Evolutionary conservation across 805 yeast species (phyloP).

Genomic region (Saccharomycopsis sp.): DNA sequence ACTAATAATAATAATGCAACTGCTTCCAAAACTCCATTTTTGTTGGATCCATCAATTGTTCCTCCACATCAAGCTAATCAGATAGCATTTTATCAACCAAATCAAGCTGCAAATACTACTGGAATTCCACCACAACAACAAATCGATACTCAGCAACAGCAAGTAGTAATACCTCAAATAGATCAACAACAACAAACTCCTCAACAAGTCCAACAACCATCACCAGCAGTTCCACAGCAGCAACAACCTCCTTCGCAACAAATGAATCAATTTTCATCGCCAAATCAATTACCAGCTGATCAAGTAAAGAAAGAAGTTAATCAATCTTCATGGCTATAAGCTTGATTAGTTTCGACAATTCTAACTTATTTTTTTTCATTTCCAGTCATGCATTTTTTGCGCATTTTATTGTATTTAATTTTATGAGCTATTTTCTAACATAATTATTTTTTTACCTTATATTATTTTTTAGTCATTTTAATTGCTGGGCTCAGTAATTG

Average conservation of each 20-base stretch:
- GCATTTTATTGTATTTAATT: too few species aligned
- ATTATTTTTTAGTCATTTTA: too few species aligned
- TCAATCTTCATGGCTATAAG: slow-evolving; percentile 1
- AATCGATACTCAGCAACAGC: slow-evolving; percentile 25
- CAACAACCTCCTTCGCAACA: neutral
- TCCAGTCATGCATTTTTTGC: neutral
- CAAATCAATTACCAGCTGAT: too few species aligned
- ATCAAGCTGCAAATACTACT: slow-evolving; percentile 1
- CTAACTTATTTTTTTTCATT: neutral
- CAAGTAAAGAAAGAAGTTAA: neutral
- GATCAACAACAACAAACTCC: slow-evolving; percentile 20
- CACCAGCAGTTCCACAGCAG: slow-evolving; percentile 16
- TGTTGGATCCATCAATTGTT: slow-evolving; percentile 16
- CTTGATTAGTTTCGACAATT: neutral
- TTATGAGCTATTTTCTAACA: too few species aligned
- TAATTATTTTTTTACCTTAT: too few species aligned
- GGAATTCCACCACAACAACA: slow-evolving; percentile 23
- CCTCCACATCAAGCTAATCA: slow-evolving; percentile 22
- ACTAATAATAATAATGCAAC: slow-evolving; percentile 1
- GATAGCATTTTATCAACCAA: slow-evolving; percentile 21
- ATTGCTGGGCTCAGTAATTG: too few species aligned
- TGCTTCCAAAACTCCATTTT: slow-evolving; percentile 15
- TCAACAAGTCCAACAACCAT: slow-evolving; percentile 22
- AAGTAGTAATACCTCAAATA: slow-evolving; percentile 21
- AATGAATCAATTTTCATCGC: neutral